Conservation (phyloP, 1,284 basidiomycete genomes). For the Peniophora sp. region DNA sequence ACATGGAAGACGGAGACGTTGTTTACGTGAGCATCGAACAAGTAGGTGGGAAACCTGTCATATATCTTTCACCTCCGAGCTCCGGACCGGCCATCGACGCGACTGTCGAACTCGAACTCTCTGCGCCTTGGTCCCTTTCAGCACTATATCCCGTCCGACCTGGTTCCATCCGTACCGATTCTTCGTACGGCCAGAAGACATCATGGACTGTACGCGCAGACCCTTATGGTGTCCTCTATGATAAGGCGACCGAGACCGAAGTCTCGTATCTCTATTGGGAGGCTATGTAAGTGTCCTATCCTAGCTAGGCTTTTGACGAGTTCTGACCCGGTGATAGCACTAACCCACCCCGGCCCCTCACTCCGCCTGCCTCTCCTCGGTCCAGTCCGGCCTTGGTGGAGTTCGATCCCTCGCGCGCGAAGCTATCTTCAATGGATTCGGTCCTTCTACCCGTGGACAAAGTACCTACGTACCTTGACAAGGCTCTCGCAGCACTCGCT, state of each 20-base stretch:
- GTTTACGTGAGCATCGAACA: too few relatives aligned
- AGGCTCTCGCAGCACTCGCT: slow-evolving; percentile 21
- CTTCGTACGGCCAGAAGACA: slow-evolving; percentile 6
- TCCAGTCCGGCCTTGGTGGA: slow-evolving; percentile 1
- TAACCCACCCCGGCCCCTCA: background rate
- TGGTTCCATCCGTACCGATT: slow-evolving; percentile 1
- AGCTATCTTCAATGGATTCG: slow-evolving; percentile 13
- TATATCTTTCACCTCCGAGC: slow-evolving; percentile 13
- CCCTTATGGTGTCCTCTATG: slow-evolving; percentile 17
- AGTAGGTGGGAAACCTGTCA: slow-evolving; percentile 6
- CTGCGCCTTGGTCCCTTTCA: slow-evolving; percentile 14
- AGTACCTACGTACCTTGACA: slow-evolving; percentile 28
- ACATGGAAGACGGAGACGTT: too few relatives aligned
- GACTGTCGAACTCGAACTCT: slow-evolving; percentile 13
- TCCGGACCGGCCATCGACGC: slow-evolving; percentile 6
- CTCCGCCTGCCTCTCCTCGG: slow-evolving; percentile 1
- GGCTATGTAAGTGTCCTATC: slow-evolving; percentile 10
- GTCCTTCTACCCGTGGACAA: slow-evolving; percentile 20
- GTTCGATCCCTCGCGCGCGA: slow-evolving; percentile 7
- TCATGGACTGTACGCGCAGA: slow-evolving; percentile 21
- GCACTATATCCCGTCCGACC: slow-evolving; percentile 12
- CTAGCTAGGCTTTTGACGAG: background rate
- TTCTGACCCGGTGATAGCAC: background rate
- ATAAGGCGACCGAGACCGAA: slow-evolving; percentile 14
- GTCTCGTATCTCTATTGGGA: slow-evolving; percentile 29